Conservation (phyloP, 352 stramenopile species). For the Phytophthora quininea region DNA sequence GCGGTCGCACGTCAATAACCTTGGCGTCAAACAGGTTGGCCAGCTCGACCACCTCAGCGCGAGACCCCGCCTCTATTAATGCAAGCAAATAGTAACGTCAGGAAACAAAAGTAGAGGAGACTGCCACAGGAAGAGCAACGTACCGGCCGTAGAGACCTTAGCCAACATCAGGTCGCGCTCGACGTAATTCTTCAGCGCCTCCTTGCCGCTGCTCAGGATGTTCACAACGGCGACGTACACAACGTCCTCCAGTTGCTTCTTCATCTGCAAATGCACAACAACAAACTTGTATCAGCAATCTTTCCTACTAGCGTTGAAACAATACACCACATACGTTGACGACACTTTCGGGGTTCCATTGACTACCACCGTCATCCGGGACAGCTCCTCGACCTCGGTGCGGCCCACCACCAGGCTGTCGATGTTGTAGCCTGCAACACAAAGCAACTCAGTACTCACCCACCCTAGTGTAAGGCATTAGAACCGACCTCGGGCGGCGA, state of each 20-base stretch:
- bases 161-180: slow-evolving; percentile 89
- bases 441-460: slow-evolving; percentile 2
- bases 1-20: slow-evolving; percentile 82
- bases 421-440: slow-evolving; percentile 81
- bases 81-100: slow-evolving; percentile 14
- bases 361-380: slow-evolving; percentile 86
- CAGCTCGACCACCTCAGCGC: slow-evolving; percentile 80
- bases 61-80: slow-evolving; percentile 56
- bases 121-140: slow-evolving; percentile 29
- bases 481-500: slow-evolving; percentile 67
- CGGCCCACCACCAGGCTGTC: slow-evolving; percentile 86
- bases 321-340: slow-evolving; percentile 56
- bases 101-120: slow-evolving; percentile 1
- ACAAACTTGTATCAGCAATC: slow-evolving; percentile 6
- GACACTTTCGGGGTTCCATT: slow-evolving; percentile 81
- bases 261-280: slow-evolving; percentile 61
- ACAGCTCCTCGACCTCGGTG: slow-evolving; percentile 86
- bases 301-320: neutral
- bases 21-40: slow-evolving; percentile 88
- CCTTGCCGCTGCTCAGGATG: slow-evolving; percentile 74
- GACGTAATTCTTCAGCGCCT: slow-evolving; percentile 80
- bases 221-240: slow-evolving; percentile 87
- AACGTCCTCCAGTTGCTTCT: slow-evolving; percentile 89
- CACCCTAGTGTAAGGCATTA: neutral
- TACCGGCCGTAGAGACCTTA: slow-evolving; percentile 82